Base-by-base conservation (phyloP, 768 basidiomycete species). In the Sutorius australiensis region DNA sequence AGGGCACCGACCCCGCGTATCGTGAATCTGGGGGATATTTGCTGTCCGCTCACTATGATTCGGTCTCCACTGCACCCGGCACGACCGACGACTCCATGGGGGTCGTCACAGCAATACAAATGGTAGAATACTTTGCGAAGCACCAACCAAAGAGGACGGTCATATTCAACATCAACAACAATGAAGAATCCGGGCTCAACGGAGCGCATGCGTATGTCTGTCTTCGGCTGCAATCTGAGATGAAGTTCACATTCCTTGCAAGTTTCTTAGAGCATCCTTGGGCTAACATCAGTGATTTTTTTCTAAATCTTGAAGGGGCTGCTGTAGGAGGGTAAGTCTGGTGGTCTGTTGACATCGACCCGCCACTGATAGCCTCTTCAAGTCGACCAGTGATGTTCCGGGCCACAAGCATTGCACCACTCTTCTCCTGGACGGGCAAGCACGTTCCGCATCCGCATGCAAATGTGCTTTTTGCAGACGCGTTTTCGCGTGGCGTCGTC, bases 141-240 rank as follows among this genome's bases (percentile, higher is more conserved):
- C 72, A 82, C 37, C 72, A 76, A 7, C 80, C 80, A 1, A 68
- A 71, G 38, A 75, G 82, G 36, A 87, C 87, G 0, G 84, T 84
- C 6, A 69, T 93, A 4, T 90, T 92, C 74, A 89, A 92, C 61
- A 79, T 90, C 65, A 93, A 93, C 66, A 92, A 92, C 55, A 90
- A 86, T 1, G 91, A 92, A 63, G 90, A 93, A 61, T 82, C 89
- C 64, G 80, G 83, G 32, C 66, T 92, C 57, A 78, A 85, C 54
- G 90, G 90, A 21, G 85, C 89, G 8, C 83, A 83, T 62, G 73
- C 77, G 80, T 89, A 65, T 57, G 67, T 46, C 46, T 50, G 67
- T 46, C 46, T 50, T 50, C 43, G 46, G 43, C 64, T 67, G 6
- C 10, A 12, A 5, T 42, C 1, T 12, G 10, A 28, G 38, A 17